A percentile compares a stretch with the other conserved stretches of the same genome.
phyloP scores from a whole-genome alignment of 1,139 yeast genomes.

The Debaryomyces subglobosus region DNA sequence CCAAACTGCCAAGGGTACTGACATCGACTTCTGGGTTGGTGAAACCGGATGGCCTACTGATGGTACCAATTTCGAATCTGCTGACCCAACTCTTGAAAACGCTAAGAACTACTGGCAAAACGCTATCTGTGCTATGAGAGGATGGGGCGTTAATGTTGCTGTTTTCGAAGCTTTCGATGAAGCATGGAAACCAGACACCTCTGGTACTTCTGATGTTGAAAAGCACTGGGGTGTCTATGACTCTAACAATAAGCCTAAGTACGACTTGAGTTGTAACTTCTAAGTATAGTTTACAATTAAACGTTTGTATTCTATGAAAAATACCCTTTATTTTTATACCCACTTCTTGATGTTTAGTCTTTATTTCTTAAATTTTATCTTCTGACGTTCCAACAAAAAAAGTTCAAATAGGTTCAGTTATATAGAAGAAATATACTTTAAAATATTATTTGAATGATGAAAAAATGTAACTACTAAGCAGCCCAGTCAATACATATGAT shows the following conservation, averaged over 20 bases:
- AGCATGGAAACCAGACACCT: conserved; percentile 90
- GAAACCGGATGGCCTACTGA: conserved; percentile 98
- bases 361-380: conserved; percentile 4
- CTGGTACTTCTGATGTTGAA: conserved; percentile 85
- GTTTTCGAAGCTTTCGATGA: conserved; percentile 95
- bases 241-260: conserved; percentile 57
- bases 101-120: conserved; percentile 84
- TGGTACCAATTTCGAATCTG: conserved; percentile 70
- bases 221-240: conserved; percentile 92
- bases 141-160: conserved; percentile 91
- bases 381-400: not conserved
- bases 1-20: conserved; percentile 85
- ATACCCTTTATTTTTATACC: conserved; percentile 5
- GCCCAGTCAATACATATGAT: too few species aligned
- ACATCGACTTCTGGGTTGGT: conserved; percentile 90
- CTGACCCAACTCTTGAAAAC: conserved; percentile 69
- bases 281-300: not conserved
- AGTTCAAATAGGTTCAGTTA: not conserved
- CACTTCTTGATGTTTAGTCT: conserved; percentile 5
- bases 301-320: not conserved
- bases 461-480: not conserved
- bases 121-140: conserved; percentile 90
- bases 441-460: not conserved
- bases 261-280: conserved; percentile 60
- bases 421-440: not conserved